Base-by-base conservation (phyloP, 1,284 basidiomycete genomes). In the Moesziomyces aphidis region DNA sequence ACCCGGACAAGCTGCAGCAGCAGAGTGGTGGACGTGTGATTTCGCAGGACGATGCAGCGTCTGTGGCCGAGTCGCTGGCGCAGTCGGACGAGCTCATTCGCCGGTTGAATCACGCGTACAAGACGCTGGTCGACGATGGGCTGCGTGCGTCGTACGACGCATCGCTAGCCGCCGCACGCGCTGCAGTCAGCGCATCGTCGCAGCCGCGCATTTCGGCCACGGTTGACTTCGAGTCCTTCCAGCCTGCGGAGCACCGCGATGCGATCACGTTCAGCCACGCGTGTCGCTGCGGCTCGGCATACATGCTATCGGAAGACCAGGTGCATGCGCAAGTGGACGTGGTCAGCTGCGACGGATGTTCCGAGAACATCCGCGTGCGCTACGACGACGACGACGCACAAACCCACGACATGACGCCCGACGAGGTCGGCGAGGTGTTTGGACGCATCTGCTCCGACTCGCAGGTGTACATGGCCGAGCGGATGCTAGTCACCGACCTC, bases 1-100 rank as follows among this genome's bases (percentile, higher is more conserved):
- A 76, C 36, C 73, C 73, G 1, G 73, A 76, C 54, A 75, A 75
- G 50, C 53, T 70, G 5, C 73, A 75, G 34, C 73, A 75, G 58
- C 71, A 59, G 43, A 7, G n/a, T 26, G 21, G n/a, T 10, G 24
- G 21, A 17, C 6, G 24, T 5, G 22, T 3, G 3, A 13, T 36
- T 1, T 42, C 39, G 39, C 51, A 55, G 22, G 34, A 54, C n/a
- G 67, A 64, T 24, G 46, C 49, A 7, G 31, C 45, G 10, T n/a
- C 45, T 10, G 23, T 64, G 34, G 57, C 54, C 4, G 53, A 63
- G 23, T 39, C 59, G 1, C 28, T 50, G 11, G 34, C 64, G 5
- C 31, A 39, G 52, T 67, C 60, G 22, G 66, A 67, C 24, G 42
- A 21, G 15, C 53, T 66, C n/a, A 74, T 74, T 21, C 66, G 72